Conservation (phyloP, 768 basidiomycete genomes). For the Strobilomyces dryophilus region DNA sequence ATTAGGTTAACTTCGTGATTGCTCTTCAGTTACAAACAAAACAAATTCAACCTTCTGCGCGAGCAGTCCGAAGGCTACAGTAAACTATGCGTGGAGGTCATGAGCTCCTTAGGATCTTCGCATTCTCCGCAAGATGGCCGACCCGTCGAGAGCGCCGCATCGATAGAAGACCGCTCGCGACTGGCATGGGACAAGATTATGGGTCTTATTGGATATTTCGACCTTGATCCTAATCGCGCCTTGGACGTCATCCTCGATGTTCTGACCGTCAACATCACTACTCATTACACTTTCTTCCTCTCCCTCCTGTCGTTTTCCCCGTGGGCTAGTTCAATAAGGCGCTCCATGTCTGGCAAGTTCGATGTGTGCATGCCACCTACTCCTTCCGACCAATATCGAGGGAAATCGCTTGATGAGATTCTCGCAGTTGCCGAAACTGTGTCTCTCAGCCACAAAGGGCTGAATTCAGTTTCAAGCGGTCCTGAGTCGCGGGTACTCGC, state of each 20-base stretch:
- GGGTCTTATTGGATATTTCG: slow-evolving; percentile 92
- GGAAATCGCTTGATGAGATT: slow-evolving; percentile 66
- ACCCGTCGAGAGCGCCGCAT: slow-evolving; percentile 54
- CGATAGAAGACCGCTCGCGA: slow-evolving; percentile 60
- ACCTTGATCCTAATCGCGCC: slow-evolving; percentile 91
- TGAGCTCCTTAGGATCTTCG: slow-evolving; percentile 68
- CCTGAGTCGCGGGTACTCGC: slow-evolving; percentile 62
- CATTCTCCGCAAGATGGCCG: slow-evolving; percentile 65
- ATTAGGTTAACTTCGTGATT: background rate
- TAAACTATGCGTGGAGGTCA: slow-evolving; percentile 83
- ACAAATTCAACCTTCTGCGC: slow-evolving; percentile 95
- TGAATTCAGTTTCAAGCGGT: slow-evolving; percentile 15
- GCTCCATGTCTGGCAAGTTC: slow-evolving; percentile 23
- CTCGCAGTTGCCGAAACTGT: slow-evolving; percentile 48
- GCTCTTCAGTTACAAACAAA: slow-evolving; percentile 83
- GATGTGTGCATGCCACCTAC: slow-evolving; percentile 37
- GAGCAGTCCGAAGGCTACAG: slow-evolving; percentile 98
- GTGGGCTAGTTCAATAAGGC: slow-evolving; percentile 61
- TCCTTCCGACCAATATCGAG: slow-evolving; percentile 42
- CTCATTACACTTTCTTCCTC: slow-evolving; percentile 87
- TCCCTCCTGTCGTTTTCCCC: slow-evolving; percentile 83
- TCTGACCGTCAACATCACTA: slow-evolving; percentile 73
- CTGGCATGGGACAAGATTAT: slow-evolving; percentile 81
- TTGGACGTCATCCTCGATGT: slow-evolving; percentile 93
- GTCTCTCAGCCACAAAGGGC: slow-evolving; percentile 3